Base-by-base conservation (phyloP, 2,329 filamentous ascomycete genomes). In the Dactylonectria estremocensis region DNA sequence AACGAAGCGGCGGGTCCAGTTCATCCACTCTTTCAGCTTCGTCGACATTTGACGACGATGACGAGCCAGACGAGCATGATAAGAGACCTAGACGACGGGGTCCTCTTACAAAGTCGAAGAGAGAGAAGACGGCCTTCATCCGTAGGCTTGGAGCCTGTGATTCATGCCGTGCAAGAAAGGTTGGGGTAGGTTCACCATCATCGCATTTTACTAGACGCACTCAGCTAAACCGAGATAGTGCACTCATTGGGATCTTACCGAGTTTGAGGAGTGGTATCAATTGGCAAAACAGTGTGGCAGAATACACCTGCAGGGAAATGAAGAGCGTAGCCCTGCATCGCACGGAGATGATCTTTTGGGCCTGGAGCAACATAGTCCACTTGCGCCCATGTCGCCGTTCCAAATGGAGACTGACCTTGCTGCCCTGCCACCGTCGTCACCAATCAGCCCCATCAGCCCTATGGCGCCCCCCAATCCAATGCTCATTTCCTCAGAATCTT, bases 171-270 rank as follows among this genome's bases (percentile, higher is more conserved):
- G 33, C 24, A 14, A 66, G 55, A 16, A 57, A 70, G 58, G 55
- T 66, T 31, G 45, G 22, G 52, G 62, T 62, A 55, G 37, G 62
- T 66, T 8, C n/a, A 43, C 28, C 13, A 16, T 6, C 46, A n/a
- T 2, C 18, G n/a, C 10, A n/a, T 43, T 53, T 53, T 11, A 22
- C 56, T 16, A 40, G 33, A 14, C 16, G 11, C 28, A 18, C 40
- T 24, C 20, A 22, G 59, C 56, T 53, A 48, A 50, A n/a, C 61
- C 13, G 28, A 18, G 48, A 56, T 28, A 66, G 53, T 60, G 58
- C 48, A 67, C 50, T 16, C 54, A 68, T 57, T 69, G 67, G 67
- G 64, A 69, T 40, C 50, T 67, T 2, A 16, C 46, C 10, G 67
- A 67, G 50, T 69, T 67, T 35, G 64, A 69, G 49, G n/a, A 55